phyloP scores from a whole-genome alignment of 345 rosid genomes.

The Combretum micranthum region DNA sequence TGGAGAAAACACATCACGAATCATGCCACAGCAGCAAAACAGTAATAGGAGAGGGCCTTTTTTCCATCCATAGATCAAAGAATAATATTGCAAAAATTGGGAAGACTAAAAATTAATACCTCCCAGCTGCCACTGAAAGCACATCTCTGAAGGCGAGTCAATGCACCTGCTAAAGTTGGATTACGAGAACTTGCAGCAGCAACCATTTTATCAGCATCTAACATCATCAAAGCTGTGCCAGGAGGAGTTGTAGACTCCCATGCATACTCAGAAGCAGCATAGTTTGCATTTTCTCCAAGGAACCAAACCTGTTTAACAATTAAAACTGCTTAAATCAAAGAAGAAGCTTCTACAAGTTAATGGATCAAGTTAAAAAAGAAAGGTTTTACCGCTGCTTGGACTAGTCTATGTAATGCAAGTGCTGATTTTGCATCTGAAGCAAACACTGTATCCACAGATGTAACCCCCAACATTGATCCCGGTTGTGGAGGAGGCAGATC shows the following conservation, averaged over 20 bases:
- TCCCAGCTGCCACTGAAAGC: conserved; percentile 99
- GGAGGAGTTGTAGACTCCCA: conserved; percentile 99
- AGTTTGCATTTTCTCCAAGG: conserved; percentile 99
- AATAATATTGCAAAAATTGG: neutral
- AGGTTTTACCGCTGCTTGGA: conserved; percentile 95
- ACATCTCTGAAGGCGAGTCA: conserved; percentile 98
- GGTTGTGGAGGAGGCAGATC: conserved; percentile 99
- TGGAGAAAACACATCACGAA: no score
- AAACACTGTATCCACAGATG: conserved; percentile 85
- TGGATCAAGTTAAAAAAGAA: conserved; percentile 1
- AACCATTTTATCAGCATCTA: conserved; percentile 99
- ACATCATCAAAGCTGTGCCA: conserved; percentile 99
- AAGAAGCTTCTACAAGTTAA: conserved; percentile 3
- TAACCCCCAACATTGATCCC: conserved; percentile 82
- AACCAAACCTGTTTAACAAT: conserved; percentile 73
- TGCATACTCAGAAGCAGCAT: conserved; percentile 99
- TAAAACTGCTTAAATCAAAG: neutral
- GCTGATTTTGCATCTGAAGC: conserved; percentile 99
- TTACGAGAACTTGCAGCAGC: conserved; percentile 99
- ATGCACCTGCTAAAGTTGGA: conserved; percentile 95
- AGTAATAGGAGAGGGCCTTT: no score
- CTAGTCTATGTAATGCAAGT: conserved; percentile 86
- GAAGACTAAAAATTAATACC: conserved; percentile 38
- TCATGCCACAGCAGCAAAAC: no score
- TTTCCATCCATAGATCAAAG: no score